Evolutionary conservation across 768 basidiomycete species (phyloP), one percentile per base, ranked within the genome.

Genomic region (Tricholoma furcatifolium): DNA sequence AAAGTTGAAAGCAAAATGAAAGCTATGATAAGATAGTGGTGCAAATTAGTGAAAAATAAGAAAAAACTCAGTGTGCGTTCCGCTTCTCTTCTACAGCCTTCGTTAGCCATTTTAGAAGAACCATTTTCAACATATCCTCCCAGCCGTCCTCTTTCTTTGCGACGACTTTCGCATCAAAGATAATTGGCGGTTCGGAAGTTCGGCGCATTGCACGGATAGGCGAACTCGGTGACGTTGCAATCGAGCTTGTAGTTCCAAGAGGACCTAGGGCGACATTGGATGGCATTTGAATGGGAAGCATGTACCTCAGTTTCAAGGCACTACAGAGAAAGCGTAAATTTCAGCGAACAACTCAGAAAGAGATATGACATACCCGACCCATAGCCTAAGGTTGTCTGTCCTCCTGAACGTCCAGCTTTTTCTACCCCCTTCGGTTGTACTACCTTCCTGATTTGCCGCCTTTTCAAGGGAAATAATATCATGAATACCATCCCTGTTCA

Each of bases 391-490:
- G 64, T 95, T 96, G 67, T 95, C 93, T 2, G 84, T 89, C 51
- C 92, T 71, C 54, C 93, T 73, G 65, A 93, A 95, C 17, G 92
- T 92, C 87, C 90, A 92, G 0, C 85, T 82, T 54, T 75, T 79
- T 69, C 77, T 82, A 5, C 65, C 65, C 42, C 72, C 74, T 53
- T 79, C 77, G 21, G 51, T 64, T 7, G 65, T 65, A 17, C 64
- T 62, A 11, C 61, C 67, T 39, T 75, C 61, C 18, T 65, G 67
- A 11, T 69, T 65, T 6, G 72, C 73, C 0, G 77, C 75, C 49
- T 69, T 71, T 63, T 91, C 88, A 14, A 91, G 78, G 2, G 79
- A 74, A 17, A 84, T 67, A 42, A 95, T 84, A 61, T 92, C 90
- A 61, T 95, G 93, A 15, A 96, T 83, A 2, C 83, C 81, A 51